phyloP scores from a whole-genome alignment of 2,329 filamentous ascomycete genomes.

The Pyricularia grisea region DNA sequence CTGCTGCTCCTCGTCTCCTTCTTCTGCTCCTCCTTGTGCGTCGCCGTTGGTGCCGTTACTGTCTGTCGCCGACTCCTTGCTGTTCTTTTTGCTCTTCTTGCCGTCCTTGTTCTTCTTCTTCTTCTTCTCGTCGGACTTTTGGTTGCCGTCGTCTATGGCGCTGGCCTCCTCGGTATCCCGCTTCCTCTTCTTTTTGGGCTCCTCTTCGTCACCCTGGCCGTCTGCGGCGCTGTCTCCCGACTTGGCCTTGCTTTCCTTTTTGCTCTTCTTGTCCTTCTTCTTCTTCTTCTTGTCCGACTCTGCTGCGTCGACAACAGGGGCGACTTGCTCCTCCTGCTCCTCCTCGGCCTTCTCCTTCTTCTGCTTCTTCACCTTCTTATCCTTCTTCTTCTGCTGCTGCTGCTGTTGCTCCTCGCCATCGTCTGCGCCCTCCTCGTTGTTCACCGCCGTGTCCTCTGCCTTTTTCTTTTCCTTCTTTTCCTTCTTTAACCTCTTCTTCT shows the following conservation, averaged over 20 bases:
- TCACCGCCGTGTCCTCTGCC: constrained; percentile 6
- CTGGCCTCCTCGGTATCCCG: neutral
- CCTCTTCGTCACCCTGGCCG: neutral
- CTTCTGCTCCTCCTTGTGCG: neutral
- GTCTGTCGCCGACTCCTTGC: neutral
- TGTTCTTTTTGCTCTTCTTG: neutral
- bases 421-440: constrained; percentile 9
- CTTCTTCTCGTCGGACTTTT: neutral
- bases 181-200: constrained; percentile 2
- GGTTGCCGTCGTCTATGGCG: neutral
- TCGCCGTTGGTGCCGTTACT: neutral
- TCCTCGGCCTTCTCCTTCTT: constrained; percentile 2
- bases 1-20: neutral
- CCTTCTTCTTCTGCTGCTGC: neutral
- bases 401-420: neutral
- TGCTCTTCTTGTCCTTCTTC: constrained; percentile 25
- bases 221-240: neutral
- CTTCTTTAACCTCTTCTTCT: constrained; percentile 5
- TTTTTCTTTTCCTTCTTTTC: constrained; percentile 2
- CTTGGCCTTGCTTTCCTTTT: constrained; percentile 9
- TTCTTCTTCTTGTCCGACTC: constrained; percentile 19
- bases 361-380: constrained; percentile 3
- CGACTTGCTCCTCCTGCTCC: constrained; percentile 3
- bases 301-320: constrained; percentile 7
- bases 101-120: neutral